Percentiles rank a stretch among this genome's conserved stretches.
phyloP scores from a whole-genome alignment of 2,329 filamentous ascomycete genomes.

The Lecanicillium sp. region DNA sequence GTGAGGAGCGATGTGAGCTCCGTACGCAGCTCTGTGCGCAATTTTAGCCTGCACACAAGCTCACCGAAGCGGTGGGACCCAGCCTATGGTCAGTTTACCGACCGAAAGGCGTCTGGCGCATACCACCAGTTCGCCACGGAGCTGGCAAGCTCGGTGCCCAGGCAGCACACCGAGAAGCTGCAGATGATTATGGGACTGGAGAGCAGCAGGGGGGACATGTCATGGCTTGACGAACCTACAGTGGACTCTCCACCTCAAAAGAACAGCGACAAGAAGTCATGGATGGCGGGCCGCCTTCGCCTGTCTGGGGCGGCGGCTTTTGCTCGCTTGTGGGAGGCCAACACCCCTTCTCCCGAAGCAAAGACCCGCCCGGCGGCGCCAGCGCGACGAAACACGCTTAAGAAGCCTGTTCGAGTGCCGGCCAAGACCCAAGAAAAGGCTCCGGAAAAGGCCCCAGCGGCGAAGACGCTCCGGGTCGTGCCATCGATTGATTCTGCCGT shows the following conservation, averaged over 20 bases:
- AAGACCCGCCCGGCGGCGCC: not conserved
- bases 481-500: too few species aligned
- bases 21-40: not conserved
- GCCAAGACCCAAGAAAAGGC: too few species aligned
- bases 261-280: not conserved
- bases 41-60: slow-evolving; percentile 1
- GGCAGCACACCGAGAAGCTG: not conserved
- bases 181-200: not conserved
- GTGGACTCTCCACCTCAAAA: not conserved
- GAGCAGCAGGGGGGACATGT: too few species aligned
- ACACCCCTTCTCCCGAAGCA: not conserved
- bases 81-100: slow-evolving; percentile 19
- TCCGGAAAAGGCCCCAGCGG: too few species aligned
- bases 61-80: slow-evolving; percentile 10
- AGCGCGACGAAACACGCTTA: slow-evolving; percentile 1
- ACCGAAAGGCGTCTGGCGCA: slow-evolving; percentile 22
- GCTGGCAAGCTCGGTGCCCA: slow-evolving; percentile 17
- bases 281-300: not conserved
- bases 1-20: not conserved
- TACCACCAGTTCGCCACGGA: slow-evolving; percentile 27
- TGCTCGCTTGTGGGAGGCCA: slow-evolving; percentile 3
- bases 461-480: too few species aligned
- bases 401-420: not conserved
- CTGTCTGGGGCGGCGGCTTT: slow-evolving; percentile 3
- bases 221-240: too few species aligned